Base-by-base conservation (phyloP, 805 yeast genomes). In the Lipomyces starkeyi region DNA sequence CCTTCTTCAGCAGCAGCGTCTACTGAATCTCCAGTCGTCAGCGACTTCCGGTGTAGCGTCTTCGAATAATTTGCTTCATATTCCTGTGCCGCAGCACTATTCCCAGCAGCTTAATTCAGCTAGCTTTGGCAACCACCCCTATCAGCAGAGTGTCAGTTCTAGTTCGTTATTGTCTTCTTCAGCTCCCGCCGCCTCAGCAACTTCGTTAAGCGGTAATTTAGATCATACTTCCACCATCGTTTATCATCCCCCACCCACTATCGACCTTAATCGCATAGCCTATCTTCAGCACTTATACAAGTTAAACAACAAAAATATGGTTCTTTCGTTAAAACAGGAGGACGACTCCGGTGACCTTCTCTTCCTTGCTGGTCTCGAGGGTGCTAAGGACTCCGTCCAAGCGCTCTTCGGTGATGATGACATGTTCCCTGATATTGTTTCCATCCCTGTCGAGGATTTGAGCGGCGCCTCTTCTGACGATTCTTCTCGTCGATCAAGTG, bases 371-470 rank as follows among this genome's bases (percentile, higher is more conserved):
- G 70, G 61, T 11, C 54, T 61, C 47, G 62, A 57, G 29, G 63
- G 56, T 25, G 59, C 53, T 43, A 59, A 59, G 37, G 65, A 59
- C 62, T 35, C 35, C 37, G 25, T n/a, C 3, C 27, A 29, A 56
- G 40, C 47, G 60, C 32, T 63, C 52, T 67, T 64, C 29, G 63
- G 54, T 49, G 67, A 62, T n/a, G 52, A 57, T 2, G 64, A 35
- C 9, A 49, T 54, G 22, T 68, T 65, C 55, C 70, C 71, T 29
- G 70, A 65, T 32, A 62, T 68, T 27, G 64, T 62, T 32, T 55
- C 66, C 14, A 54, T 68, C 35, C 67, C 70, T 11, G 63, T 54
- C 20, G 67, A 59, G 20, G 71, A 66, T 40, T 59, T 54, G 20
- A 64, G 56, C 13, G 69, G 63, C 32, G 34, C 6, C 27, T 27